Percentiles rank a stretch among this genome's conserved stretches.
phyloP scores from a whole-genome alignment of 345 rosid species.

The Geranium brycei region DNA sequence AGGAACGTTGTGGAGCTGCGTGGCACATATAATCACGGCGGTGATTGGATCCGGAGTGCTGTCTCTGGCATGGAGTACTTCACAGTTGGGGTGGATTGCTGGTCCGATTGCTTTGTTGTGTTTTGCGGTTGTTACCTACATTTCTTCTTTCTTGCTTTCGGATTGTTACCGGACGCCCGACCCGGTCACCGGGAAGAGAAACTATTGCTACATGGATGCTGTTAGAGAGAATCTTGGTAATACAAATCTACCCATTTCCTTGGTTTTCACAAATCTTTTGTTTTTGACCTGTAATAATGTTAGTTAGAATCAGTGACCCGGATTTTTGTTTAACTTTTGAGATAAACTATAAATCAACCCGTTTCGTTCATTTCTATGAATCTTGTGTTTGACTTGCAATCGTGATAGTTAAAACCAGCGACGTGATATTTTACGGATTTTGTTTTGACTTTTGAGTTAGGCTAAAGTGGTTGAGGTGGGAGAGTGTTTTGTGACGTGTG shows the following conservation, averaged over 20 bases:
- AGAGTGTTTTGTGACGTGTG: not conserved
- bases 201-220: constrained; percentile 30
- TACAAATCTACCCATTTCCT: not conserved
- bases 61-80: constrained; percentile 46
- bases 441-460: too few relatives aligned
- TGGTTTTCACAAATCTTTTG: not conserved
- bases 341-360: too few relatives aligned
- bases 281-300: too few relatives aligned
- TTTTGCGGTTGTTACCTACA: constrained; percentile 32
- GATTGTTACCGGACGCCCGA: constrained; percentile 43
- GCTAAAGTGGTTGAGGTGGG: too few relatives aligned
- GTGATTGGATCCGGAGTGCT: constrained; percentile 39
- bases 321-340: too few relatives aligned
- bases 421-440: too few relatives aligned
- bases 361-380: too few relatives aligned
- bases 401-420: too few relatives aligned
- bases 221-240: constrained; percentile 32
- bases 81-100: constrained; percentile 59
- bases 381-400: too few relatives aligned
- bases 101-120: constrained; percentile 33
- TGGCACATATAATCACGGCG: constrained; percentile 35
- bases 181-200: constrained; percentile 25
- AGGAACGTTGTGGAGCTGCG: constrained; percentile 39
- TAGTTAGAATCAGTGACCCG: too few relatives aligned
- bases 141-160: constrained; percentile 35